phyloP scores from a whole-genome alignment of 2,329 filamentous ascomycete genomes.

The Didymella arachidicola region DNA sequence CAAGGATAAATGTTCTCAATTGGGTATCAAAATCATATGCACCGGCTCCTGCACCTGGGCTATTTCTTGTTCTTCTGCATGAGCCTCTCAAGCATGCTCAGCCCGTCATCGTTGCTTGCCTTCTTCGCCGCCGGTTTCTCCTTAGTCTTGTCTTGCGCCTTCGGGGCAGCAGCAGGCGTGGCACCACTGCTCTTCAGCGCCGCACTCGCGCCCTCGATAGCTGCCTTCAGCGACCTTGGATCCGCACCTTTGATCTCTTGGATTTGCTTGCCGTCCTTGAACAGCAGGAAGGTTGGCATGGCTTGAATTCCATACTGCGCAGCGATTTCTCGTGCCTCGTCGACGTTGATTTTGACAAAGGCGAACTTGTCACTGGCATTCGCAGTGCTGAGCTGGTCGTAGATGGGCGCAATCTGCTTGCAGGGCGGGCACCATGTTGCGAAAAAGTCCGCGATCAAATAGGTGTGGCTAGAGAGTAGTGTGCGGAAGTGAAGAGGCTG shows the following conservation, averaged over 20 bases:
- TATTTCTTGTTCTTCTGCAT: constrained; percentile 23
- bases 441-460: constrained; percentile 60
- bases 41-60: neutral
- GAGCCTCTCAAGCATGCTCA: constrained; percentile 20
- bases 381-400: constrained; percentile 60
- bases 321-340: constrained; percentile 59
- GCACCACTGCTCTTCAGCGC: constrained; percentile 14
- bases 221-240: constrained; percentile 35
- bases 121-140: constrained; percentile 33
- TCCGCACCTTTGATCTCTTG: constrained; percentile 44
- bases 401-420: constrained; percentile 62
- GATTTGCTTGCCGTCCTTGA: constrained; percentile 43
- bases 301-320: constrained; percentile 59
- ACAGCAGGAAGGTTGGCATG: constrained; percentile 47
- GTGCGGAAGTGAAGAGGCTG: constrained; percentile 46
- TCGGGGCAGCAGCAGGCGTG: constrained; percentile 9
- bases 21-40: constrained; percentile 14
- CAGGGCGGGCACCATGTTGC: constrained; percentile 66
- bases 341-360: constrained; percentile 65
- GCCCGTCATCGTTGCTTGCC: constrained; percentile 45
- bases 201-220: constrained; percentile 32
- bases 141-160: constrained; percentile 19
- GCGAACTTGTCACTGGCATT: constrained; percentile 56
- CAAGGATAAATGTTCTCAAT: neutral
- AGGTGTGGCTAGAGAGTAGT: constrained; percentile 45